These are phyloP conservation scores for Peronospora belbahrii DNA, from an alignment of 352 stramenopile genomes.

Conservation along the genomic window DNA sequence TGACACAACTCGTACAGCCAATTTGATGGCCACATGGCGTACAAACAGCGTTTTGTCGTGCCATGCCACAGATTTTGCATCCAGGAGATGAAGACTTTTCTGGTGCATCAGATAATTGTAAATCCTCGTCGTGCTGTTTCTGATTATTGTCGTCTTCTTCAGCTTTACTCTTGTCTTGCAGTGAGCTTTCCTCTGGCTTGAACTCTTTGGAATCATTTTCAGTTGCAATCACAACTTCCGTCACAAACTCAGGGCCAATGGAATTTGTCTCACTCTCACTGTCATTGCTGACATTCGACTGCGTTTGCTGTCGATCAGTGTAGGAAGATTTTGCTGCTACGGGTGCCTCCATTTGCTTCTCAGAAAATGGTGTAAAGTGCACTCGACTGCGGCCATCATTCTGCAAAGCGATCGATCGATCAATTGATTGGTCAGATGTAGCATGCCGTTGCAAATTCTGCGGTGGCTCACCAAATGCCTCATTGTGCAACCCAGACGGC, in stretches of 20 bases:
- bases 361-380: conserved; percentile 12
- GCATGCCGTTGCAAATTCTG: conserved; percentile 13
- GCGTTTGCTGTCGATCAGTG: conserved; percentile 6
- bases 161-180: conserved; percentile 1
- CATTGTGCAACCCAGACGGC: background rate
- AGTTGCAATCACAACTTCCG: conserved; percentile 8
- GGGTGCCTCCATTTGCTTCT: conserved; percentile 19
- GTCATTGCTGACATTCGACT: conserved; percentile 16
- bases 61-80: conserved; percentile 50
- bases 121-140: conserved; percentile 1
- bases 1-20: conserved; percentile 43
- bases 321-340: conserved; percentile 12
- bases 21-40: conserved; percentile 58
- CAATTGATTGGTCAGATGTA: background rate
- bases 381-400: conserved; percentile 12
- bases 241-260: conserved; percentile 13
- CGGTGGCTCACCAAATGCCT: conserved; percentile 2
- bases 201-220: conserved; percentile 4
- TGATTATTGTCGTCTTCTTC: background rate
- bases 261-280: conserved; percentile 19
- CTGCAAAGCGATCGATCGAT: background rate
- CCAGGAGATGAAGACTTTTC: no score
- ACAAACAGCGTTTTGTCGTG: conserved; percentile 45
- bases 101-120: conserved; percentile 4
- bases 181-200: background rate